Base-by-base conservation (phyloP, 768 basidiomycete genomes). In the Psilocybe cubensis region DNA sequence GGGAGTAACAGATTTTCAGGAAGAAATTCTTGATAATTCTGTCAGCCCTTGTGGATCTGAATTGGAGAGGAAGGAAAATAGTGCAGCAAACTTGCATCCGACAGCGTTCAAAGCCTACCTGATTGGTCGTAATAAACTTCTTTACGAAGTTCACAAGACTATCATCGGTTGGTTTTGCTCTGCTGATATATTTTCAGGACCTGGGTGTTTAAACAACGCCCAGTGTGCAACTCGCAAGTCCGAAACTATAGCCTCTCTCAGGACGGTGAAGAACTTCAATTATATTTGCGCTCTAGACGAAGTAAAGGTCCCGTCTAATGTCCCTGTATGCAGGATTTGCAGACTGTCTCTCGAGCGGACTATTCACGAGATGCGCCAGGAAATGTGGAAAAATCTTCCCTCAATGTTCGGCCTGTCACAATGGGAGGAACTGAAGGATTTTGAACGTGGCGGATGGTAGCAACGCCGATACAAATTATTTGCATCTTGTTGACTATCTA, bases 401-500 rank as follows among this genome's bases (percentile, higher is more conserved):
- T 48, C 59, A 28, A 53, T 57, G 29, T 61, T 61, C 23, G 55
- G 40, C 8, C 48, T 62, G 28, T 25, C 38, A 3, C 45, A 50
- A 6, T 57, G 59, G 59, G 59, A 54, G n/a, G 51, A 61, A 3
- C 44, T 54, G 27, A 42, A 50, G 11, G 58, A 54, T 24, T 59
- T 52, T 18, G 48, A 25, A 21, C 18, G n/a, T n/a, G n/a, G n/a
- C n/a, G n/a, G n/a, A n/a, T n/a, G 6, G 10, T 44, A 44, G 42
- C 42, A 7, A 23, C n/a, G n/a, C n/a, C n/a, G n/a, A n/a, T n/a
- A n/a, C n/a, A n/a, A n/a, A n/a, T n/a, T n/a, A n/a, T n/a, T n/a
- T n/a, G n/a, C n/a, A n/a, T n/a, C n/a, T n/a, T n/a, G n/a, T n/a
- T n/a, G n/a, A n/a, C n/a, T n/a, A n/a, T n/a, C n/a, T n/a, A n/a